Percentiles rank a stretch among this genome's conserved stretches.
Evolutionary conservation across 768 basidiomycete genomes (phyloP).

Genomic region (Chalciporus sphaerocephalus): DNA sequence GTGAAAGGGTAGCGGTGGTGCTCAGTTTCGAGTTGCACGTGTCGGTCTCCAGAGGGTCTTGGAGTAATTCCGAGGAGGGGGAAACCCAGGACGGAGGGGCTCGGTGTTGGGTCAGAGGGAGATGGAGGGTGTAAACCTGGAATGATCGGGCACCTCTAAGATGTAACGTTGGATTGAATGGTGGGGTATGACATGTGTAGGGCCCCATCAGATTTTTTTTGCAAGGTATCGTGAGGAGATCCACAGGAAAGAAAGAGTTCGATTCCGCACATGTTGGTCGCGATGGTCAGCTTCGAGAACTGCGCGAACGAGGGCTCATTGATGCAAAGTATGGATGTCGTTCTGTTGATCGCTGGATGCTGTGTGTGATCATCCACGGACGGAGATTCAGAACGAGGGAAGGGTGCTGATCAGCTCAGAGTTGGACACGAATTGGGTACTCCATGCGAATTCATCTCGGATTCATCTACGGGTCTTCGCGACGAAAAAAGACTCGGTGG

Average conservation of each 20-base stretch:
- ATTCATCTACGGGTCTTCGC: neutral
- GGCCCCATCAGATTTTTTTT: neutral
- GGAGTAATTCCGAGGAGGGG: slow-evolving; percentile 6
- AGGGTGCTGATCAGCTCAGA: slow-evolving; percentile 9
- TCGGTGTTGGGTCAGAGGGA: neutral
- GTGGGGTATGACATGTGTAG: neutral
- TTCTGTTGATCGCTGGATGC: neutral
- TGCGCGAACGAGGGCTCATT: neutral
- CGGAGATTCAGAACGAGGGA: neutral
- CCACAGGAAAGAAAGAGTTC: slow-evolving; percentile 2
- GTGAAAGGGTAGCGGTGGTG: neutral
- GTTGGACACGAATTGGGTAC: neutral
- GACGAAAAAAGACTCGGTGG: neutral
- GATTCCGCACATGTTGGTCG: slow-evolving; percentile 9
- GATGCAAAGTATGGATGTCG: neutral
- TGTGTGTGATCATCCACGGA: neutral
- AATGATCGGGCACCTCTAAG: neutral
- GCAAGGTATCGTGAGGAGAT: slow-evolving; percentile 8
- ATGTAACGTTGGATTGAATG: neutral
- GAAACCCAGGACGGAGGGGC: neutral
- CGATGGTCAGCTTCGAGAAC: slow-evolving; percentile 10
- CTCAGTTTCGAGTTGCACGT: slow-evolving; percentile 6
- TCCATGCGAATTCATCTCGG: neutral
- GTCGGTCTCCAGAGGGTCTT: neutral
- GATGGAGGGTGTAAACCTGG: neutral